These are phyloP conservation scores for Zymoseptoria passerinii DNA, from an alignment of 2,329 filamentous ascomycete genomes.

Conservation along the genomic window DNA sequence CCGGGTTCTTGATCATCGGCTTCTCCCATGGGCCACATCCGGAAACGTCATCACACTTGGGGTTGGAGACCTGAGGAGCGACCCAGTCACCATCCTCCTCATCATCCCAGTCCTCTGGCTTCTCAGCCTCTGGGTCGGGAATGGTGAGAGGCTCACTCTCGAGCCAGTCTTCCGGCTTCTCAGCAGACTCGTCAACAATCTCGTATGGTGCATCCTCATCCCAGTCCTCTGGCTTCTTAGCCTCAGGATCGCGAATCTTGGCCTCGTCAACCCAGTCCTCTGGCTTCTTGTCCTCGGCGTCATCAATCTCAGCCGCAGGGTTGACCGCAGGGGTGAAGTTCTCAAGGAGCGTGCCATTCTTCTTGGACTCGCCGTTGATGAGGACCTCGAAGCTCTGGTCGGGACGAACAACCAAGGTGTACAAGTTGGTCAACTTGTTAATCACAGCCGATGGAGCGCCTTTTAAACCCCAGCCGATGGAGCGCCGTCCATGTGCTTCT, in stretches of 20 bases:
- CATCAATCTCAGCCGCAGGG: constrained; percentile 88
- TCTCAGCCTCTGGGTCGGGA: constrained; percentile 87
- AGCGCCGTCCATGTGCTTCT: constrained; percentile 89
- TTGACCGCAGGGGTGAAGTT: constrained; percentile 93
- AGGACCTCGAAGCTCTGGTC: constrained; percentile 93
- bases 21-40: constrained; percentile 90
- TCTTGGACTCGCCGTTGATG: constrained; percentile 81
- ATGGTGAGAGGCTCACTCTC: constrained; percentile 76
- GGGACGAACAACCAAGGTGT: constrained; percentile 92
- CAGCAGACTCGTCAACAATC: constrained; percentile 87
- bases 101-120: constrained; percentile 99
- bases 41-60: constrained; percentile 87
- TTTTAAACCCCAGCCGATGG: constrained; percentile 79
- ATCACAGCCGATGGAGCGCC: constrained; percentile 77
- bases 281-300: constrained; percentile 87
- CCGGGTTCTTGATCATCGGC: constrained; percentile 89
- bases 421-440: constrained; percentile 85
- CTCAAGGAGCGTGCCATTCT: constrained; percentile 85
- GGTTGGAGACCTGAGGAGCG: constrained; percentile 81
- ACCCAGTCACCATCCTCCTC: constrained; percentile 99
- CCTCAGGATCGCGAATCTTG: constrained; percentile 83
- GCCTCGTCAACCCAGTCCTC: constrained; percentile 92
- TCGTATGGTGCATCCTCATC: constrained; percentile 97
- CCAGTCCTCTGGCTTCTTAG: constrained; percentile 96
- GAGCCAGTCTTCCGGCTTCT: constrained; percentile 91